These are phyloP conservation scores for Ceratorhiza oryzae-sativae DNA, from an alignment of 1,284 basidiomycete genomes.

Conservation along the genomic window DNA sequence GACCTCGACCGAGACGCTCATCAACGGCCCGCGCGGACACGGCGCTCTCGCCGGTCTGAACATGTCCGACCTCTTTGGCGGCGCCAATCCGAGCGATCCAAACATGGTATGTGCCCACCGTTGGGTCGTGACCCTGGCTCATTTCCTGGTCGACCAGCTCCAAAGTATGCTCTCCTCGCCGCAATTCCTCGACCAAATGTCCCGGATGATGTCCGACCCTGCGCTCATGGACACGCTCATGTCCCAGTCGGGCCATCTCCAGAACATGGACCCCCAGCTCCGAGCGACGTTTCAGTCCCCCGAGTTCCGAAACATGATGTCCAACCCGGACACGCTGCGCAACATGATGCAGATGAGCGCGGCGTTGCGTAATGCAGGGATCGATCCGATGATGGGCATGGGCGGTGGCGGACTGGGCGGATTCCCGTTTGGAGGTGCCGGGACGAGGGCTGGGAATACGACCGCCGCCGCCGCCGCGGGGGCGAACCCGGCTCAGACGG, in stretches of 20 bases:
- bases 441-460: slow-evolving; percentile 33
- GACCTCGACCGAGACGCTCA: slow-evolving; percentile 77
- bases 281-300: slow-evolving; percentile 80
- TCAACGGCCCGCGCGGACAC: slow-evolving; percentile 74
- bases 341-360: slow-evolving; percentile 83
- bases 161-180: slow-evolving; percentile 85
- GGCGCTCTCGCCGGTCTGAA: slow-evolving; percentile 82
- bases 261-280: slow-evolving; percentile 79
- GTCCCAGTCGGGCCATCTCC: slow-evolving; percentile 79
- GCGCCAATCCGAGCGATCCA: slow-evolving; percentile 85
- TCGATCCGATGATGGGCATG: slow-evolving; percentile 36
- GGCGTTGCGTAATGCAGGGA: slow-evolving; percentile 45
- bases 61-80: slow-evolving; percentile 68
- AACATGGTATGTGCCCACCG: slow-evolving; percentile 71
- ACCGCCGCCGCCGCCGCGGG: not conserved
- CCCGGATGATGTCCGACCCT: slow-evolving; percentile 76
- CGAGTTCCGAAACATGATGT: slow-evolving; percentile 84
- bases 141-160: no score
- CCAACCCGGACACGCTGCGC: slow-evolving; percentile 79
- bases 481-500: slow-evolving; percentile 49
- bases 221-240: slow-evolving; percentile 84
- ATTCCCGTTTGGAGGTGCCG: slow-evolving; percentile 45
- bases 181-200: slow-evolving; percentile 79
- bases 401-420: slow-evolving; percentile 45
- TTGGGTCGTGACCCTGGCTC: no score